phyloP scores from a whole-genome alignment of 495 filamentous ascomycete genomes.

The Podospora pseudocomata region DNA sequence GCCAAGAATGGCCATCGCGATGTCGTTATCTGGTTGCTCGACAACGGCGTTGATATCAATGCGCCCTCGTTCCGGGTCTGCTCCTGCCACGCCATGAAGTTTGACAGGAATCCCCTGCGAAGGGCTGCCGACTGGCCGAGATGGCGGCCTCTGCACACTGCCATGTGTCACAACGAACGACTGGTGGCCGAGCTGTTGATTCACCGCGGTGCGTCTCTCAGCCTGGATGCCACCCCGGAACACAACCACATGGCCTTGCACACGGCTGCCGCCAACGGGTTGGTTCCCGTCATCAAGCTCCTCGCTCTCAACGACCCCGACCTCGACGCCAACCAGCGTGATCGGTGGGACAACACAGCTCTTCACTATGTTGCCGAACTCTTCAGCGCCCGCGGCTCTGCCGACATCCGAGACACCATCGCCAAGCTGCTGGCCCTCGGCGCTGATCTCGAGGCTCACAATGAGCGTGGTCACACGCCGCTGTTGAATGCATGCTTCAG shows the following conservation, averaged over 20 bases:
- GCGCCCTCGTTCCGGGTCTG: constrained; percentile 30
- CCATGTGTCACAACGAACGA: constrained; percentile 34
- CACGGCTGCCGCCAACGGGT: constrained; percentile 26
- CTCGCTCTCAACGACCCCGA: constrained; percentile 22
- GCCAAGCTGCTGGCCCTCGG: constrained; percentile 30
- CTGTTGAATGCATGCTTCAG: constrained; percentile 26
- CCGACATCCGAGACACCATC: constrained; percentile 24
- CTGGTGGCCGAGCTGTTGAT: constrained; percentile 33
- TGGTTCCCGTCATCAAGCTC: constrained; percentile 29
- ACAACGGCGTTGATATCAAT: constrained; percentile 33
- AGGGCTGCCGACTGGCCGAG: constrained; percentile 17
- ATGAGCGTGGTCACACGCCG: constrained; percentile 27
- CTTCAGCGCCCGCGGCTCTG: constrained; percentile 21
- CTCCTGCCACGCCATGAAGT: constrained; percentile 25
- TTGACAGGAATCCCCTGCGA: constrained; percentile 15
- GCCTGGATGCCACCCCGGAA: constrained; percentile 20
- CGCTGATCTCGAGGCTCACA: constrained; percentile 27
- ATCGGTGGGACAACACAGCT: constrained; percentile 26
- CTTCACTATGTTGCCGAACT: constrained; percentile 28
- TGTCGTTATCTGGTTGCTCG: constrained; percentile 31
- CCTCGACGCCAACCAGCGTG: constrained; percentile 27
- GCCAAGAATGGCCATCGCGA: constrained; percentile 32
- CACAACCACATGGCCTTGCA: constrained; percentile 30
- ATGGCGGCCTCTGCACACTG: constrained; percentile 37
- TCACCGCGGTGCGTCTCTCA: constrained; percentile 31